These are phyloP conservation scores for Yamadazyma endophytica DNA, from an alignment of 805 yeast genomes.

Conservation along the genomic window DNA sequence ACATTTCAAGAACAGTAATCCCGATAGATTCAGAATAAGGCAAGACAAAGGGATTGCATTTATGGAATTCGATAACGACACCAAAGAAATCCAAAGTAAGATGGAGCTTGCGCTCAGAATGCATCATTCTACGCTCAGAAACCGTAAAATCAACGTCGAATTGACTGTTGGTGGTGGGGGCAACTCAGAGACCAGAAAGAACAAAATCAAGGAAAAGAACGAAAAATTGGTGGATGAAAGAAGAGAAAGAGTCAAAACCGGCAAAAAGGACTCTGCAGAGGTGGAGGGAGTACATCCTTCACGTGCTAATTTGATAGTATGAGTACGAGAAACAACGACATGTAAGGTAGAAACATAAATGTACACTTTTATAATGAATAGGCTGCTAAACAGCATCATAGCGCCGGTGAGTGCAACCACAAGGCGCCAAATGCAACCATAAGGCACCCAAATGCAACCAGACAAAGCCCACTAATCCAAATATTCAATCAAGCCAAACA, in stretches of 20 bases:
- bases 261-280: constrained; percentile 6
- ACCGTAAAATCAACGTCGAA: constrained; percentile 88
- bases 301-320: constrained; percentile 51
- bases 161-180: constrained; percentile 99
- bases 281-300: constrained; percentile 56
- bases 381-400: no score
- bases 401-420: no score
- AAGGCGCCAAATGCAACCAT: no score
- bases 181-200: constrained; percentile 60
- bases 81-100: constrained; percentile 63
- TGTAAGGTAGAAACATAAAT: no score
- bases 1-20: constrained; percentile 72
- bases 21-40: constrained; percentile 75
- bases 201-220: constrained; percentile 77
- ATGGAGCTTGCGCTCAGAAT: constrained; percentile 82
- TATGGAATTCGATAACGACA: constrained; percentile 65
- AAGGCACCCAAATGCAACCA: no score
- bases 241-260: constrained; percentile 45
- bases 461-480: no score
- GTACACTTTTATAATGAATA: no score
- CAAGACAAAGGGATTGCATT: constrained; percentile 89
- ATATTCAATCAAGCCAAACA: no score
- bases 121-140: constrained; percentile 70
- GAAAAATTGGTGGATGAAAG: constrained; percentile 70
- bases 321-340: no score